Base-by-base conservation (phyloP, 331 rosid genomes). In the Saraca asoca region DNA sequence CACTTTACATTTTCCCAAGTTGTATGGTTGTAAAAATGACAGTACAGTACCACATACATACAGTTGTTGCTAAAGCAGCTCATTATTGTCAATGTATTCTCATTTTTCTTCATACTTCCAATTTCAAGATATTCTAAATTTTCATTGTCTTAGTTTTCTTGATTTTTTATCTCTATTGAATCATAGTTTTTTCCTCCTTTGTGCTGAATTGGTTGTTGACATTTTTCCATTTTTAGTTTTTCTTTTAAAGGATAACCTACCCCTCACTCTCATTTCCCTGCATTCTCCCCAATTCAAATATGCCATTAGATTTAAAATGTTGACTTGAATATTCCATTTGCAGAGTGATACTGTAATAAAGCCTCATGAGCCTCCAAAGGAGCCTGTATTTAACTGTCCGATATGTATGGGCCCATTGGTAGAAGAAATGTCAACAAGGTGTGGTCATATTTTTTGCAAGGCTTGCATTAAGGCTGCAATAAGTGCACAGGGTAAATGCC, bases 401-500 rank as follows among this genome's bases (percentile, higher is more conserved):
- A 85, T 93, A 73, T 93, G 96, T 49, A 82, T 84, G 91, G 70
- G 66, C 1, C 80, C 83, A 7, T 41, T 84, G 50, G 72, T 7
- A 4, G 97, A 93, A 63, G 95, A 86, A 69, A 80, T 79, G 76
- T 78, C 97, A 0, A 93, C 97, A 12, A 93, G 70, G 76, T 93
- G 98, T 56, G 98, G 97, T 58, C 98, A 93, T 77, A 90, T 93
- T 46, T 90, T 93, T 79, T 88, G 97, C 52, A 90, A 83, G 79
- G 0, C 7, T 0, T 90, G 97, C 77, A 86, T 93, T 31, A 78
- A 55, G 62, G 31, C 76, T 56, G 96, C 95, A 24, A 43, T 90
- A 19, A 5, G 7, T 20, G 52, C 65, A 1, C 83, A 80, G 76
- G 62, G 53, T n/a, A 84, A 69, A 77, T 90, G 98, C 69, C 98